Evolutionary conservation across 352 stramenopile genomes (phyloP).

Genomic region (Phytophthora tubulina): DNA sequence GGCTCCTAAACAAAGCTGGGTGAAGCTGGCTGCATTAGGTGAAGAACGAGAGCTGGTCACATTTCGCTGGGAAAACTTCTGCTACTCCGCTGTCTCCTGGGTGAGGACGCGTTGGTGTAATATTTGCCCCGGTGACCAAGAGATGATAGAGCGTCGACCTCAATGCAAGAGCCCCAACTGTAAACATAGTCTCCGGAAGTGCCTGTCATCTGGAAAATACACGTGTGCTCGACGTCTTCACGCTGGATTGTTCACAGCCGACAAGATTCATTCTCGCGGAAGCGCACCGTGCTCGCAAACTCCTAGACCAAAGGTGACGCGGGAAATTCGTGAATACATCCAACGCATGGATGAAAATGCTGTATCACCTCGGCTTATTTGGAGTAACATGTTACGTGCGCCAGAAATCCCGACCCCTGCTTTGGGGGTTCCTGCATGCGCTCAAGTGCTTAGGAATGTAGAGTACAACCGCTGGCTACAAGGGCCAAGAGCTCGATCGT

Average conservation of each 20-base stretch:
- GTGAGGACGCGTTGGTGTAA: too few species aligned
- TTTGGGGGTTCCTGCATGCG: background rate
- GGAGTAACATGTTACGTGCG: background rate
- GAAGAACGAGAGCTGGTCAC: too few species aligned
- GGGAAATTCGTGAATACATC: background rate
- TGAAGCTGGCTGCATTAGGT: too few species aligned
- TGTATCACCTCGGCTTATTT: background rate
- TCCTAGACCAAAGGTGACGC: background rate
- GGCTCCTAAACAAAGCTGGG: too few species aligned
- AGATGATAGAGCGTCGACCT: background rate
- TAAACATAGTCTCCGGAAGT: background rate
- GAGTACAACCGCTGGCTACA: background rate
- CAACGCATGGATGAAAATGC: background rate
- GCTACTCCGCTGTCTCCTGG: too few species aligned
- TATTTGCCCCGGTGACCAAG: background rate
- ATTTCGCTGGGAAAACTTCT: too few species aligned
- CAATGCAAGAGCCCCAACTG: background rate
- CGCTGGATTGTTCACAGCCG: background rate
- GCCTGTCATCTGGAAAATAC: background rate
- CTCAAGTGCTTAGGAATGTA: background rate
- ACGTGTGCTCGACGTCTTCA: background rate
- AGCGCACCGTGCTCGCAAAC: background rate
- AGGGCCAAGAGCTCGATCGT: conserved; percentile 3
- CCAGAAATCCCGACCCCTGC: background rate
- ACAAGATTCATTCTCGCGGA: too few species aligned